Conservation (phyloP, 805 yeast species). For the Candida boleticola region DNA sequence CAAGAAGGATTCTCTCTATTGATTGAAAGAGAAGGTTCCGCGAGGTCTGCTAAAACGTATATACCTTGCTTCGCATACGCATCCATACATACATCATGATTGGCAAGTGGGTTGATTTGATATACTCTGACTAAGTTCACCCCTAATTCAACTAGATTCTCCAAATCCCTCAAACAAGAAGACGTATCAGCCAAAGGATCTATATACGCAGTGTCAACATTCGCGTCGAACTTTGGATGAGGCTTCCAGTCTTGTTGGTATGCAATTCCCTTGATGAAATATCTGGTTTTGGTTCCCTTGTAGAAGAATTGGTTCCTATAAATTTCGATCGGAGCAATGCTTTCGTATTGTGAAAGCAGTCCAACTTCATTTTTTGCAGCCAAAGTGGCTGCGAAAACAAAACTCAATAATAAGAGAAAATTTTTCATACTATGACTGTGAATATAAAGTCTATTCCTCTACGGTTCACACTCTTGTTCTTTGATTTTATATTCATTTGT, state of each 20-base stretch:
- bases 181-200: conserved; percentile 78
- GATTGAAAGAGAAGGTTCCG: conserved; percentile 36
- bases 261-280: conserved; percentile 84
- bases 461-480: no score
- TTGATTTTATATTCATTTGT: no score
- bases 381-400: neutral
- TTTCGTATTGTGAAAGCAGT: neutral
- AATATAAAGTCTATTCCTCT: no score
- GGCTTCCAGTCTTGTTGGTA: conserved; percentile 71
- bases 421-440: no score
- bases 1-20: conserved; percentile 32
- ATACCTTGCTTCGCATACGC: conserved; percentile 44
- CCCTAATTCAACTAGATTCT: conserved; percentile 64
- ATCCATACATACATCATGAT: conserved; percentile 78
- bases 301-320: conserved; percentile 77
- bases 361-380: neutral
- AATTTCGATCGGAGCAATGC: conserved; percentile 54
- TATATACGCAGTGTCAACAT: conserved; percentile 31
- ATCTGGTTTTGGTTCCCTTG: conserved; percentile 71
- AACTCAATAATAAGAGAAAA: no score
- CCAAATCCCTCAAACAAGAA: conserved; percentile 78
- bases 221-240: conserved; percentile 21
- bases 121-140: conserved; percentile 85
- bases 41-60: conserved; percentile 34
- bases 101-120: conserved; percentile 68